Conservation (phyloP, 352 stramenopile genomes). For the Phytophthora citrophthora region DNA sequence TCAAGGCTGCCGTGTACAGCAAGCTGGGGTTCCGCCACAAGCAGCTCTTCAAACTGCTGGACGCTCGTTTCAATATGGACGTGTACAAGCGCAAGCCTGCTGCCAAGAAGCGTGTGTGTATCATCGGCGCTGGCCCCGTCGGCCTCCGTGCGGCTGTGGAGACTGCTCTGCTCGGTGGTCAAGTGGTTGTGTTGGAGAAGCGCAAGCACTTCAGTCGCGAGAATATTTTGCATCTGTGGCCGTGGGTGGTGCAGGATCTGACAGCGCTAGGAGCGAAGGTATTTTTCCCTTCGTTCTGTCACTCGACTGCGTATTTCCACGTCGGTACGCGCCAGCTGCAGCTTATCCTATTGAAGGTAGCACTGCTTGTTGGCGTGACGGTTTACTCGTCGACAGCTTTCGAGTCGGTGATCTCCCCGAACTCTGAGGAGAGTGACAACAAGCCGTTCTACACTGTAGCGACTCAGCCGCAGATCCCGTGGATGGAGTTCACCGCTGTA, state of each 20-base stretch:
- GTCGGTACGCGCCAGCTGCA: conserved; percentile 87
- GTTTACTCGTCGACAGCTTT: conserved; percentile 72
- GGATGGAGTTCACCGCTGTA: conserved; percentile 79
- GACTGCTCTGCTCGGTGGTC: conserved; percentile 65
- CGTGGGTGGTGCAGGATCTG: conserved; percentile 84
- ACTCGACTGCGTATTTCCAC: conserved; percentile 86
- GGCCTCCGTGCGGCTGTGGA: conserved; percentile 80
- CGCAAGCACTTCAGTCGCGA: conserved; percentile 81
- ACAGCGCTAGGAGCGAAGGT: conserved; percentile 83
- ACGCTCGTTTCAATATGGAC: conserved; percentile 57
- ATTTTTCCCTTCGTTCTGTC: conserved; percentile 83
- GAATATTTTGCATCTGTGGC: conserved; percentile 88
- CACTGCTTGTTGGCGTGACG: conserved; percentile 72
- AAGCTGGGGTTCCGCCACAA: conserved; percentile 79
- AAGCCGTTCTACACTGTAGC: conserved; percentile 75
- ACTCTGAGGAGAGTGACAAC: conserved; percentile 59
- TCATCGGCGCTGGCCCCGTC: conserved; percentile 79
- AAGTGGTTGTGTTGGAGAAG: conserved; percentile 86
- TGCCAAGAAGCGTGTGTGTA: conserved; percentile 71
- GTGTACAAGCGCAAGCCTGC: conserved; percentile 66
- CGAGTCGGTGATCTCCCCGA: conserved; percentile 55
- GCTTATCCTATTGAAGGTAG: conserved; percentile 85
- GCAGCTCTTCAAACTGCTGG: conserved; percentile 78
- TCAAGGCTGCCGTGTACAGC: conserved; percentile 60
- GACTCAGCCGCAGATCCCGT: conserved; percentile 80